Conservation (phyloP, 2,329 filamentous ascomycete genomes). For the Didymella arachidicola region DNA sequence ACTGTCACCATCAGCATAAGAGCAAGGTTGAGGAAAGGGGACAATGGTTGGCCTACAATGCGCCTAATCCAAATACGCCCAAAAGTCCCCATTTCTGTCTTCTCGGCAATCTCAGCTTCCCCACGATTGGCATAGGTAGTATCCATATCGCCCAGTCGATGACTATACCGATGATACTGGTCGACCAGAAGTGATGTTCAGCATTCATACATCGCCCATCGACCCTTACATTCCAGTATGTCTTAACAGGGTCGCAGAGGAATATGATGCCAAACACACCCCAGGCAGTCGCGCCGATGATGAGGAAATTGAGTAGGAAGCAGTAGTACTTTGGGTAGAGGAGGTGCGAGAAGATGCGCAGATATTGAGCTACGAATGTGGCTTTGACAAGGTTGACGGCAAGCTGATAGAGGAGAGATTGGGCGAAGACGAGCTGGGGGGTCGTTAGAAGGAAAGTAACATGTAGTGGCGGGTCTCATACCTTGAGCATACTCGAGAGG, state of each 20-base stretch:
- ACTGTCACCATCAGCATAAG: neutral
- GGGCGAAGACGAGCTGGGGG: slow-evolving; percentile 40
- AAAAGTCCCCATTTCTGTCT: slow-evolving; percentile 46
- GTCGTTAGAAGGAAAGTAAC: neutral
- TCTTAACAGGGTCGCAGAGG: slow-evolving; percentile 37
- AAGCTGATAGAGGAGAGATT: slow-evolving; percentile 44
- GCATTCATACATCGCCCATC: slow-evolving; percentile 36
- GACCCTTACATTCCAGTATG: slow-evolving; percentile 35
- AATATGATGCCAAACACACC: slow-evolving; percentile 41
- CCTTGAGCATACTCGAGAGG: slow-evolving; percentile 33
- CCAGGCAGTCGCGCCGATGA: slow-evolving; percentile 34
- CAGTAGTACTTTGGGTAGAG: slow-evolving; percentile 22
- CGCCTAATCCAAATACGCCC: slow-evolving; percentile 49
- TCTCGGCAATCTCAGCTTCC: slow-evolving; percentile 40
- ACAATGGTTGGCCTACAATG: slow-evolving; percentile 25
- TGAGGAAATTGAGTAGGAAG: slow-evolving; percentile 28
- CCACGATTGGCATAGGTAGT: slow-evolving; percentile 41
- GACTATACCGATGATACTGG: slow-evolving; percentile 38
- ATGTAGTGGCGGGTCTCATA: neutral
- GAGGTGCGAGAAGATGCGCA: slow-evolving; percentile 34
- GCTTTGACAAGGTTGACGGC: slow-evolving; percentile 44
- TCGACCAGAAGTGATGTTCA: slow-evolving; percentile 36
- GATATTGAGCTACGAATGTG: slow-evolving; percentile 45
- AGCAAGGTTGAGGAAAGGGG: neutral
- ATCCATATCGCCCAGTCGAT: slow-evolving; percentile 45